Evolutionary conservation across 2,329 filamentous ascomycete species (phyloP).

Genomic region (Myriangium duriaei): DNA sequence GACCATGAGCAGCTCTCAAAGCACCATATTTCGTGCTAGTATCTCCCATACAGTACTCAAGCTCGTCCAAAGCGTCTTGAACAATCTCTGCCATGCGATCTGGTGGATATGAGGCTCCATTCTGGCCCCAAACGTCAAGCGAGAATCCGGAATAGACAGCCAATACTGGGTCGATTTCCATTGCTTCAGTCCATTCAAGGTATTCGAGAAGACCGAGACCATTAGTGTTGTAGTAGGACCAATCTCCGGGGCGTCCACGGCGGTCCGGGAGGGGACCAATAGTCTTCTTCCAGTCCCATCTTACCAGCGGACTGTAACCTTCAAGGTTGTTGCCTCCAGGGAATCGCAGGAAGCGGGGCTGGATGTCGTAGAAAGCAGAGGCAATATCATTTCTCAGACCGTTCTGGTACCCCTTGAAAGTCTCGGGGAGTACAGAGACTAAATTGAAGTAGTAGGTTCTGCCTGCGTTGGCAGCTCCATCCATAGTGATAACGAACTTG

Average conservation of each 20-base stretch:
- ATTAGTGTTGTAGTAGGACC: conserved; percentile 46
- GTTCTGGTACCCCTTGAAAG: conserved; percentile 35
- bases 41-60: conserved; percentile 48
- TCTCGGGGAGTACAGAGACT: conserved; percentile 36
- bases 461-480: conserved; percentile 26
- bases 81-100: conserved; percentile 30
- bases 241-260: conserved; percentile 33
- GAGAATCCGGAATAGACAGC: conserved; percentile 44
- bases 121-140: conserved; percentile 26
- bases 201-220: conserved; percentile 49
- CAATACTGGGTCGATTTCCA: conserved; percentile 42
- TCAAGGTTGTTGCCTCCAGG: conserved; percentile 39
- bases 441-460: conserved; percentile 33
- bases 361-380: conserved; percentile 28
- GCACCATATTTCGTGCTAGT: conserved; percentile 42
- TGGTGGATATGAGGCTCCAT: conserved; percentile 25
- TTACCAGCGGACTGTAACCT: conserved; percentile 23
- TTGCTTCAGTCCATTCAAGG: conserved; percentile 40
- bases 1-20: conserved; percentile 44
- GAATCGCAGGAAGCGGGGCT: conserved; percentile 35
- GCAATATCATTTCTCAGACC: conserved; percentile 34
- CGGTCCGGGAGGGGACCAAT: conserved; percentile 36
- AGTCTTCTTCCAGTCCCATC: conserved; percentile 39
- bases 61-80: conserved; percentile 47
- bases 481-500: conserved; percentile 34